phyloP scores from a whole-genome alignment of 352 stramenopile species.

The Stephanocyclus meneghinianus region DNA sequence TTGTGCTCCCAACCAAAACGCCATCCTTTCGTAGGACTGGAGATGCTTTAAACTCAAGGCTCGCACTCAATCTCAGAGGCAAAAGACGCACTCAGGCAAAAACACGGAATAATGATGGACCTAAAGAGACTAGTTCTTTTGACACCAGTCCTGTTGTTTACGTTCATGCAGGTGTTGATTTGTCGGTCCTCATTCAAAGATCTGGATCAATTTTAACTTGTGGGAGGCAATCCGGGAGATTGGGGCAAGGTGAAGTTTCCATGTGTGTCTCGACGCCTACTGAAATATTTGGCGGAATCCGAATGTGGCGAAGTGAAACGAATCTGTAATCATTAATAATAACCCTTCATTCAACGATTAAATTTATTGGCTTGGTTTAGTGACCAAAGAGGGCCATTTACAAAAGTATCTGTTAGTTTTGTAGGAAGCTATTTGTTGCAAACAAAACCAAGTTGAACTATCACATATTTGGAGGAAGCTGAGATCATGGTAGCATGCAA shows the following conservation, averaged over 20 bases:
- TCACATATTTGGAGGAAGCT: too few relatives aligned
- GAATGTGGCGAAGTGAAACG: conserved; percentile 34
- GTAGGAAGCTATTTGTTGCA: too few relatives aligned
- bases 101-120: conserved; percentile 7
- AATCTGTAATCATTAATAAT: not conserved
- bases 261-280: conserved; percentile 36
- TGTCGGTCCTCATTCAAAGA: conserved; percentile 53
- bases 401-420: too few relatives aligned
- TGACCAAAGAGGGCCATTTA: too few relatives aligned
- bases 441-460: too few relatives aligned
- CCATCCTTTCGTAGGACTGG: not conserved
- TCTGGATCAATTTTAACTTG: conserved; percentile 63
- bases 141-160: conserved; percentile 20
- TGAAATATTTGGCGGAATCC: conserved; percentile 61
- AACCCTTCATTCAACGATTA: not conserved
- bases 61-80: not conserved
- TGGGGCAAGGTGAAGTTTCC: conserved; percentile 55
- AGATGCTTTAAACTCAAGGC: not conserved
- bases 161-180: conserved; percentile 63
- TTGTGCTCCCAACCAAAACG: not conserved
- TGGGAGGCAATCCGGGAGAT: conserved; percentile 59
- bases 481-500: too few relatives aligned
- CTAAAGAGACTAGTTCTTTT: conserved; percentile 11
- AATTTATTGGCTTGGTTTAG: not conserved
- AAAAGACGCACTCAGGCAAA: not conserved